Base-by-base conservation (phyloP, 768 basidiomycete genomes). In the Crucibulum laeve region DNA sequence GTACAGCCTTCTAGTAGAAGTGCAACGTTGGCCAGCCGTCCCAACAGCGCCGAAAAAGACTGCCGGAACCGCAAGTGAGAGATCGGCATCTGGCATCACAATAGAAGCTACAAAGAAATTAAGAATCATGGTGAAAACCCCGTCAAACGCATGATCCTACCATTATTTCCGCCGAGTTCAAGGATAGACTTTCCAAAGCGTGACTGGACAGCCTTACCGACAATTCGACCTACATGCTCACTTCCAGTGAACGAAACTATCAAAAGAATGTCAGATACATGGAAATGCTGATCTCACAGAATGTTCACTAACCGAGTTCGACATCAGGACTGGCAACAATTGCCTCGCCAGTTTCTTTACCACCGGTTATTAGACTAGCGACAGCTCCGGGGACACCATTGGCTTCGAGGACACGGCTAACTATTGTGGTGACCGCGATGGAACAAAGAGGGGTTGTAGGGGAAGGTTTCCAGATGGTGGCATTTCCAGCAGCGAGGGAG, bases 1-100 rank as follows among this genome's bases (percentile, higher is more conserved):
- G 65, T 90, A 91, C 15, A 97, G 77, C 45, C 95, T 76, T 46
- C 95, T 80, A 1, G 94, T 97, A 25, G 92, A 85, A 1, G 95
- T 98, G 69, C 95, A 97, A 35, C 86, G 78, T 53, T 76, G 74
- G n/a, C 77, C 77, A 53, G 76, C 75, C 25, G 77, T 79, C 44
- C 95, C 95, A 35, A 96, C 83, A 22, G 95, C 91, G 26, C 94
- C 90, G 66, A 97, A 97, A 62, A 92, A 90, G 22, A 94, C 87
- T 3, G 91, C 79, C 11, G 89, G 89, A 13, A 96, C 79, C 26
- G 95, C 94, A 52, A 96, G 81, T 24, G 77, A 75, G 18, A 96
- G 77, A 64, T 96, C 92, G 15, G 95, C 94, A 67, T 96, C 95
- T 39, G 89, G 79, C 80, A 96, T 87, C 51, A 98, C 76, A 53